Evolutionary conservation across 106 monocot genomes (phyloP).

Genomic region (Dioscorea zingiberensis): DNA sequence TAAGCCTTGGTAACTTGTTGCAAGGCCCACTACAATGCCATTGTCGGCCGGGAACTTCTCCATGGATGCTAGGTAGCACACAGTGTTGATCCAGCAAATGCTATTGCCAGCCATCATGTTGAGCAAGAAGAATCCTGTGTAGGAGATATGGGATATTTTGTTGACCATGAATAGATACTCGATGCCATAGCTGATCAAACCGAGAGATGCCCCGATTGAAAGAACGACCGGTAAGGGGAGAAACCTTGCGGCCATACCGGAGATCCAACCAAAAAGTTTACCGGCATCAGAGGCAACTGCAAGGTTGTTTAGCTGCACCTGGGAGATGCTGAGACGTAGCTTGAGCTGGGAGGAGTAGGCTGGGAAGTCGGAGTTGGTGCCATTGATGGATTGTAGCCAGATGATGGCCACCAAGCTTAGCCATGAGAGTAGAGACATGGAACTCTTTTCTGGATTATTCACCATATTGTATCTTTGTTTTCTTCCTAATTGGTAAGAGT

Average conservation of each 20-base stretch:
- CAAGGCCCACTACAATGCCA: slow-evolving; percentile 4
- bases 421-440: slow-evolving; percentile 16
- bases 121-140: background rate
- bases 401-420: slow-evolving; percentile 21
- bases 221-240: slow-evolving; percentile 13
- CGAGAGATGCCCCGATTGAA: slow-evolving; percentile 1
- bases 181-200: slow-evolving; percentile 15
- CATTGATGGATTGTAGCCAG: slow-evolving; percentile 32
- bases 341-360: slow-evolving; percentile 40
- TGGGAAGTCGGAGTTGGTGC: slow-evolving; percentile 39
- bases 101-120: slow-evolving; percentile 9
- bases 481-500: no score
- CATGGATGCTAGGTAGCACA: slow-evolving; percentile 12
- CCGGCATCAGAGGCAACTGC: slow-evolving; percentile 15
- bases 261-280: slow-evolving; percentile 12
- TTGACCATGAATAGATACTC: slow-evolving; percentile 8
- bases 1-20: slow-evolving; percentile 11
- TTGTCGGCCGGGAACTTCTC: slow-evolving; percentile 4
- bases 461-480: no score
- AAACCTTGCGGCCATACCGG: slow-evolving; percentile 9
- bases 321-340: slow-evolving; percentile 17
- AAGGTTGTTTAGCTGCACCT: slow-evolving; percentile 14
- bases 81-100: slow-evolving; percentile 28
- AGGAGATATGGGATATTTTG: background rate
- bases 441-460: no score